Percentiles rank a stretch among this genome's conserved stretches.
Evolutionary conservation across 2,329 filamentous ascomycete species (phyloP).

Genomic region (Fusarium armeniacum): DNA sequence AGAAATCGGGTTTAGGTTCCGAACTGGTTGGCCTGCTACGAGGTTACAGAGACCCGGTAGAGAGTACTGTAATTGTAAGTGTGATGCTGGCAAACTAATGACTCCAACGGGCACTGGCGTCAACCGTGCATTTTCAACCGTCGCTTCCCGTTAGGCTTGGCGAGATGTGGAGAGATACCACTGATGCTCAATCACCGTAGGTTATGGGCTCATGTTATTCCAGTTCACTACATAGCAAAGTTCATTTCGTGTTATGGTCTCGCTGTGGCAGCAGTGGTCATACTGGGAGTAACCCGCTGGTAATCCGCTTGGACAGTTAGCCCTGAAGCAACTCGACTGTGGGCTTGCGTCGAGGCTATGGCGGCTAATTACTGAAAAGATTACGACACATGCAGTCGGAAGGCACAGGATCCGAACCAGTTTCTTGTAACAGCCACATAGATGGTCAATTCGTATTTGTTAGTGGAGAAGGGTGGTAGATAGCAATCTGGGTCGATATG

Average conservation of each 20-base stretch:
- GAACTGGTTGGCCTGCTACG: neutral
- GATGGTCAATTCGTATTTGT: constrained; percentile 4
- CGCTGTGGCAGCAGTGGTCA: neutral
- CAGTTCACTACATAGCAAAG: neutral
- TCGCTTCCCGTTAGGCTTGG: constrained; percentile 17
- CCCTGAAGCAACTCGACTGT: neutral
- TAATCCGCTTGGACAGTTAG: neutral
- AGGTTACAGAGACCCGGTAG: neutral
- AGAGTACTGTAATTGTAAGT: neutral
- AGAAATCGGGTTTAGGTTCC: neutral
- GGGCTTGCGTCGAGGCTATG: neutral
- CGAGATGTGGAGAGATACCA: neutral
- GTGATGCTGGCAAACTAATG: neutral
- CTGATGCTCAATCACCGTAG: neutral
- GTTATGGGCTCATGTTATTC: neutral
- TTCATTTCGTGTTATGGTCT: neutral
- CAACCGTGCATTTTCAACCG: constrained; percentile 15
- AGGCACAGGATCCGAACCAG: neutral
- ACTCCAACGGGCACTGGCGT: constrained; percentile 24
- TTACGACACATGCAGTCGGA: neutral
- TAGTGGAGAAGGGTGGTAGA: constrained; percentile 10
- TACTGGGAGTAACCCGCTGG: neutral
- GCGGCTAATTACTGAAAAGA: constrained; percentile 3
- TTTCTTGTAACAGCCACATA: neutral
- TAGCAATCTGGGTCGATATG: constrained; percentile 21